These are phyloP conservation scores for Suillus variegatus DNA, from an alignment of 768 basidiomycete genomes.

Conservation along the genomic window DNA sequence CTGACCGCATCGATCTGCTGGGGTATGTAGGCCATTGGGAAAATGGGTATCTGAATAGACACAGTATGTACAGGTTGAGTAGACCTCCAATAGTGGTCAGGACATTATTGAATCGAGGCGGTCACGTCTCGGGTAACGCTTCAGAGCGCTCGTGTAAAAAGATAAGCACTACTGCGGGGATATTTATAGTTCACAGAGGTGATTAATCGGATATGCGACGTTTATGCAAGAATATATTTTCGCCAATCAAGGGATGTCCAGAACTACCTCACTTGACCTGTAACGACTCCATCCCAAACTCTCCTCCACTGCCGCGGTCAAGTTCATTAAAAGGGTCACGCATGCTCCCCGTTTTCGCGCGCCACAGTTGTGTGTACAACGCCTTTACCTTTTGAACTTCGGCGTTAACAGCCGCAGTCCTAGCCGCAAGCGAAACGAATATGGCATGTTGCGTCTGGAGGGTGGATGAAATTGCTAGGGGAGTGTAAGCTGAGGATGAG, in stretches of 20 bases:
- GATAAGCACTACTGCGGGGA: not conserved
- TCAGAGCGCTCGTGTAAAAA: not conserved
- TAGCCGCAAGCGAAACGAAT: conserved; percentile 75
- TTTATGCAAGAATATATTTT: not conserved
- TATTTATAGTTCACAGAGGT: not conserved
- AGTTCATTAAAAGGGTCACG: conserved; percentile 75
- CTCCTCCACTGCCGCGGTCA: conserved; percentile 39
- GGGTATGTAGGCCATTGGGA: conserved; percentile 20
- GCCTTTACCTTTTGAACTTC: conserved; percentile 78
- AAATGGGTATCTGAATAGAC: not conserved
- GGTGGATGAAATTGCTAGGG: conserved; percentile 67
- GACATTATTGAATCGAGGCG: not conserved
- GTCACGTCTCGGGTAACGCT: not conserved
- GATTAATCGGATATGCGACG: not conserved
- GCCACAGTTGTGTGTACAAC: conserved; percentile 78
- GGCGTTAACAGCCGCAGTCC: conserved; percentile 70
- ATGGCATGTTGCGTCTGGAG: conserved; percentile 79
- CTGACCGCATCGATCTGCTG: conserved; percentile 36
- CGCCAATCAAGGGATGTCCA: not conserved
- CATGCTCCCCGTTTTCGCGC: conserved; percentile 77
- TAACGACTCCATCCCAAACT: conserved; percentile 44
- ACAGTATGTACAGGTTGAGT: not conserved
- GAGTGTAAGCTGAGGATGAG: conserved; percentile 12
- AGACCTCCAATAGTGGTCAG: not conserved
- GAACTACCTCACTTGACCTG: conserved; percentile 18